phyloP scores from a whole-genome alignment of 2,329 filamentous ascomycete genomes.

The Aspergillus chevalieri region DNA sequence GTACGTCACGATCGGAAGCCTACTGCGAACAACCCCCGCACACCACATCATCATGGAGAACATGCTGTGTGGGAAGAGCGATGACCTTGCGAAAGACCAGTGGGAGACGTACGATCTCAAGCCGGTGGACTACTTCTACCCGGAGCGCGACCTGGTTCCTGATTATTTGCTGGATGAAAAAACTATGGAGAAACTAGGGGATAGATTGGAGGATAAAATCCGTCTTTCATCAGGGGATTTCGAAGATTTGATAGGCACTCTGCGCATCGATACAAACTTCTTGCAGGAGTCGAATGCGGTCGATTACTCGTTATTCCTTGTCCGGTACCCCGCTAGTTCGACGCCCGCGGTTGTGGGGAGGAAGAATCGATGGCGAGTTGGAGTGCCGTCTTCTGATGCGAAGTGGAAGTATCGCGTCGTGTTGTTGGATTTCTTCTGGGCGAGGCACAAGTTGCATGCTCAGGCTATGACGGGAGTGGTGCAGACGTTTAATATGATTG shows the following conservation, averaged over 20 bases:
- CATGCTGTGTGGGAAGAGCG: constrained; percentile 56
- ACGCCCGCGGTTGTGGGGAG: constrained; percentile 25
- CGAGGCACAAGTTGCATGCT: constrained; percentile 63
- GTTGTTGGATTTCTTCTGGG: constrained; percentile 73
- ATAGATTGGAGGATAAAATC: constrained; percentile 63
- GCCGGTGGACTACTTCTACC: constrained; percentile 68
- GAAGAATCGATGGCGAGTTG: constrained; percentile 52
- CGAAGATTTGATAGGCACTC: constrained; percentile 48
- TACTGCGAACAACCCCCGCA: constrained; percentile 56
- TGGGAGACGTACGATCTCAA: constrained; percentile 74
- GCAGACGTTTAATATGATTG: constrained; percentile 57
- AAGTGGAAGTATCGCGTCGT: constrained; percentile 63
- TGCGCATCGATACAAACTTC: constrained; percentile 59
- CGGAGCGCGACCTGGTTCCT: constrained; percentile 63
- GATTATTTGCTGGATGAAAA: constrained; percentile 58
- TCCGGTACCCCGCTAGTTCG: constrained; percentile 48
- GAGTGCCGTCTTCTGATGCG: constrained; percentile 55
- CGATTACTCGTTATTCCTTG: constrained; percentile 69
- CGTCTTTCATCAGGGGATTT: constrained; percentile 51
- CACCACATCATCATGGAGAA: constrained; percentile 79
- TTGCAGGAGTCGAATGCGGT: constrained; percentile 60
- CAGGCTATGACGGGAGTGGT: constrained; percentile 61
- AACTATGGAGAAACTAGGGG: constrained; percentile 60
- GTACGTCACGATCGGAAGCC: constrained; percentile 52
- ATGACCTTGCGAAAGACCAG: constrained; percentile 36